phyloP scores from a whole-genome alignment of 805 yeast genomes.

The Candida ficus region DNA sequence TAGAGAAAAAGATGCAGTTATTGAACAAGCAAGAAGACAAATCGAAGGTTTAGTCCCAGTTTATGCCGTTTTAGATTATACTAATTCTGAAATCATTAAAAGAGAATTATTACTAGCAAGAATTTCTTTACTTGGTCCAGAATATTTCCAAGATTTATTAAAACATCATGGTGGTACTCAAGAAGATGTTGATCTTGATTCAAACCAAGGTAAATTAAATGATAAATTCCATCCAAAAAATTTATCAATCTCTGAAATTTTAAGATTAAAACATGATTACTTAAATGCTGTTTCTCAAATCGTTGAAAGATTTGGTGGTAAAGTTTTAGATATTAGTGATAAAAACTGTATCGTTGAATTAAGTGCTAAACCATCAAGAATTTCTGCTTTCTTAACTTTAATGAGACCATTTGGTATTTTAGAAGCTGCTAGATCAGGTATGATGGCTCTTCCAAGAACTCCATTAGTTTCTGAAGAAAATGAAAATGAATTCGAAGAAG shows the following conservation, averaged over 20 bases:
- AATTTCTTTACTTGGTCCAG: conserved; percentile 94
- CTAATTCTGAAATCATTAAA: conserved; percentile 82
- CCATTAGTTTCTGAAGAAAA: conserved; percentile 35
- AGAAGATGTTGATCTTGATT: conserved; percentile 23
- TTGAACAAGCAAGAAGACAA: conserved; percentile 97
- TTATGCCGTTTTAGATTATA: conserved; percentile 93
- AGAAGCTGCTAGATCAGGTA: conserved; percentile 95
- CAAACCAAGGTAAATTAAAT: conserved; percentile 18
- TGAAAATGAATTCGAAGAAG: conserved; percentile 50
- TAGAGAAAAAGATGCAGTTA: conserved; percentile 91
- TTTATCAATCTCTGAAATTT: conserved; percentile 83
- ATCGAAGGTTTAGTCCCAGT: conserved; percentile 97
- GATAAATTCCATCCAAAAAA: conserved; percentile 78
- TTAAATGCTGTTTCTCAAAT: conserved; percentile 77
- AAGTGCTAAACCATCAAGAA: conserved; percentile 88
- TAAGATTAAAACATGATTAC: conserved; percentile 90
- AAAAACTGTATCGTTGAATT: conserved; percentile 92
- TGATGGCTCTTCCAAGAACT: conserved; percentile 98
- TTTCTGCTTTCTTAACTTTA: conserved; percentile 80
- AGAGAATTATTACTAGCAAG: conserved; percentile 90
- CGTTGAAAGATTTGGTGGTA: conserved; percentile 87
- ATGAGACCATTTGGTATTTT: conserved; percentile 94
- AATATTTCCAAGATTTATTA: conserved; percentile 90
- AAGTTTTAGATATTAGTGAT: conserved; percentile 85
- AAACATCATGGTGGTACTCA: conserved; percentile 65